Evolutionary conservation across 805 yeast genomes (phyloP).

Genomic region (Saccharomycopsis oosterbeekiorum): DNA sequence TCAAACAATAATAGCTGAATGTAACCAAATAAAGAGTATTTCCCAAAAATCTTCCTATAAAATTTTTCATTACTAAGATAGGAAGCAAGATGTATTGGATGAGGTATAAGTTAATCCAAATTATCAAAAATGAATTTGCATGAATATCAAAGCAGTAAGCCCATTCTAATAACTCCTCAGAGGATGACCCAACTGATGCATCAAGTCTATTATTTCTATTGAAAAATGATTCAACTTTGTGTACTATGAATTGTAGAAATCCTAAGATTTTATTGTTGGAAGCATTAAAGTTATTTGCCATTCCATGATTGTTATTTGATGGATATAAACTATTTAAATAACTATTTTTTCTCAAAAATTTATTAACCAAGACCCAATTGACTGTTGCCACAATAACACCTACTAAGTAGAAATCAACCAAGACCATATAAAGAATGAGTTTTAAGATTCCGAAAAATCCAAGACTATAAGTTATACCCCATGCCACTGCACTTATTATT

Average conservation of each 20-base stretch:
- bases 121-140: slow-evolving; percentile 76
- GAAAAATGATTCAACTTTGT: slow-evolving; percentile 2
- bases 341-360: slow-evolving; percentile 41
- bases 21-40: slow-evolving; percentile 71
- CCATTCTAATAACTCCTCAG: slow-evolving; percentile 64
- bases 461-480: slow-evolving; percentile 81
- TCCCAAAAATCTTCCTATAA: slow-evolving; percentile 64
- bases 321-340: slow-evolving; percentile 3
- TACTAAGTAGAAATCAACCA: slow-evolving; percentile 65
- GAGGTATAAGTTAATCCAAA: slow-evolving; percentile 69
- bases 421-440: slow-evolving; percentile 72
- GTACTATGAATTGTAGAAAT: not conserved
- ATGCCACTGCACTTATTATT: slow-evolving; percentile 67
- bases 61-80: slow-evolving; percentile 49
- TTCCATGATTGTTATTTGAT: not conserved
- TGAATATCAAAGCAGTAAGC: slow-evolving; percentile 91
- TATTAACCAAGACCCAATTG: slow-evolving; percentile 65
- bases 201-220: slow-evolving; percentile 19
- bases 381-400: slow-evolving; percentile 64
- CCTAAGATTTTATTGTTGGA: not conserved
- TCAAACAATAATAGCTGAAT: slow-evolving; percentile 61
- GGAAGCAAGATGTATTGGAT: slow-evolving; percentile 71
- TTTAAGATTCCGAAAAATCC: slow-evolving; percentile 48
- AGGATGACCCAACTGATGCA: slow-evolving; percentile 18
- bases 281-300: not conserved